Percentiles rank a stretch among this genome's conserved stretches.
Evolutionary conservation across 495 filamentous ascomycete genomes (phyloP).

Genomic region (Stereocaulon alpinum): DNA sequence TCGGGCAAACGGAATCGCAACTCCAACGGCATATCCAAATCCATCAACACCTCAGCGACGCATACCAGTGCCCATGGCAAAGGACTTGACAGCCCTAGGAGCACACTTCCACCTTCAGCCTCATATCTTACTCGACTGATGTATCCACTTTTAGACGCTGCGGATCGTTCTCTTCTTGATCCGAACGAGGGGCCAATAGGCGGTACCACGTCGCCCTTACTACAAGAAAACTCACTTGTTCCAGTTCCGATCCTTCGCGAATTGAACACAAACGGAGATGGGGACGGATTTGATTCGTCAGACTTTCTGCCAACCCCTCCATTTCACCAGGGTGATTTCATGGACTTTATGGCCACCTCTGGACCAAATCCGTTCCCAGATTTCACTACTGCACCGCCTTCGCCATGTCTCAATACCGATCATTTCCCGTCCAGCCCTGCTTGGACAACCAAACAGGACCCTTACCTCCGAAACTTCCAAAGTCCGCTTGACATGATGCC

Average conservation of each 20-base stretch:
- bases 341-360: constrained; percentile 13
- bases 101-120: constrained; percentile 6
- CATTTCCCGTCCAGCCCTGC: neutral
- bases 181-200: constrained; percentile 9
- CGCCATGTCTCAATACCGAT: constrained; percentile 1
- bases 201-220: constrained; percentile 7
- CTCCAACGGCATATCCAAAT: constrained; percentile 7
- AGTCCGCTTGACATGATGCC: constrained; percentile 26
- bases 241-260: neutral
- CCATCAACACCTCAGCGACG: constrained; percentile 8
- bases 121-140: constrained; percentile 12
- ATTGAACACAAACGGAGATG: neutral
- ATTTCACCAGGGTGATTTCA: constrained; percentile 14
- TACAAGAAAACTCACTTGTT: constrained; percentile 1
- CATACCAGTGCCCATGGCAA: constrained; percentile 7
- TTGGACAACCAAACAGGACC: constrained; percentile 12
- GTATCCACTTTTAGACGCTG: constrained; percentile 13
- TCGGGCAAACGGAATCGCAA: constrained; percentile 28
- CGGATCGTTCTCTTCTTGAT: constrained; percentile 11
- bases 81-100: constrained; percentile 3
- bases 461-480: constrained; percentile 14
- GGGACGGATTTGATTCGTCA: constrained; percentile 8
- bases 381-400: constrained; percentile 1
- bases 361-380: constrained; percentile 1
- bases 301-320: constrained; percentile 17